A percentile compares a stretch with the other conserved stretches of the same genome.
Conservation (phyloP, 1,284 basidiomycete genomes). For the Cutaneotrichosporon dermatis region DNA sequence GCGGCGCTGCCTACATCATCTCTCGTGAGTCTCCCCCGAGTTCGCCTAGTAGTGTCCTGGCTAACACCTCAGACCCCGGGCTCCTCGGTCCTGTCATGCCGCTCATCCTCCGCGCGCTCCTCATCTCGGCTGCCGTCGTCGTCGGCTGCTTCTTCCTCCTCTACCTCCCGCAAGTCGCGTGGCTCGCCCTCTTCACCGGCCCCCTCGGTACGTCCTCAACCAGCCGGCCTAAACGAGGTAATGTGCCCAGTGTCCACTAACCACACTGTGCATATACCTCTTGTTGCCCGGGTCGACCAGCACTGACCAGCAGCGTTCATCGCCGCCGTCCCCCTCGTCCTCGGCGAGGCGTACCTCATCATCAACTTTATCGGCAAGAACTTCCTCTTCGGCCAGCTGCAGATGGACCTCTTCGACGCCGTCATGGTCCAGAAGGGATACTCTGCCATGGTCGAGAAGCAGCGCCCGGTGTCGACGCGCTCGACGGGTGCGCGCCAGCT, state of each 20-base stretch:
- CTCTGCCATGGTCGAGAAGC: slow-evolving; percentile 45
- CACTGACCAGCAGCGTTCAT: slow-evolving; percentile 39
- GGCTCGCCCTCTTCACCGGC: slow-evolving; percentile 61
- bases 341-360: slow-evolving; percentile 51
- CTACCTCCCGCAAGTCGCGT: slow-evolving; percentile 64
- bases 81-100: slow-evolving; percentile 48
- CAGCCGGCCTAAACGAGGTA: not conserved
- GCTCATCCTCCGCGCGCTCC: slow-evolving; percentile 39
- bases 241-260: not conserved
- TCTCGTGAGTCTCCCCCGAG: slow-evolving; percentile 33
- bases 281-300: too few relatives aligned
- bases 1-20: slow-evolving; percentile 47
- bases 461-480: slow-evolving; percentile 36
- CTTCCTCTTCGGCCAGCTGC: slow-evolving; percentile 54
- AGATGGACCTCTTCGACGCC: slow-evolving; percentile 51
- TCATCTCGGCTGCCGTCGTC: slow-evolving; percentile 49
- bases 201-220: slow-evolving; percentile 51
- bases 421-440: slow-evolving; percentile 49
- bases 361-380: slow-evolving; percentile 53
- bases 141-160: slow-evolving; percentile 59
- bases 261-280: not conserved
- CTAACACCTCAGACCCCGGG: slow-evolving; percentile 39
- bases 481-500: slow-evolving; percentile 35
- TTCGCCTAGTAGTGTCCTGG: too few relatives aligned
- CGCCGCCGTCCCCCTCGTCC: slow-evolving; percentile 50